These are phyloP conservation scores for Penicillium longicatenatum DNA, from an alignment of 495 filamentous ascomycete species.

Conservation along the genomic window DNA sequence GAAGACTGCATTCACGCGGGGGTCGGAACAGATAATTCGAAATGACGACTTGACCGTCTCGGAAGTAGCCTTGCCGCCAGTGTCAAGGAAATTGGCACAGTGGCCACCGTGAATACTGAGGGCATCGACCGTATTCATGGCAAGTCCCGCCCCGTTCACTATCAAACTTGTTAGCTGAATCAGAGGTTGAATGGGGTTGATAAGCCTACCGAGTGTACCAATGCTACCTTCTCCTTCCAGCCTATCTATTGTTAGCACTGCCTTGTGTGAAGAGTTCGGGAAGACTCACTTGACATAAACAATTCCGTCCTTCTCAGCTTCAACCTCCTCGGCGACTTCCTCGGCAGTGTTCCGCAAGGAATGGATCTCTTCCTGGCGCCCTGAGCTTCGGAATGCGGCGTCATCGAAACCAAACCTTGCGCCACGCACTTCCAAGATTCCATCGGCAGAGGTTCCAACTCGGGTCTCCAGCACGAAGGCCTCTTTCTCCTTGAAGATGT, in stretches of 20 bases:
- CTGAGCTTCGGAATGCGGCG: slow-evolving; percentile 67
- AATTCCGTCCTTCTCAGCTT: slow-evolving; percentile 71
- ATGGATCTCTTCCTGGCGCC: slow-evolving; percentile 68
- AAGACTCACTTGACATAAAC: slow-evolving; percentile 62
- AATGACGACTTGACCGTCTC: slow-evolving; percentile 80
- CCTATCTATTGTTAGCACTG: slow-evolving; percentile 28
- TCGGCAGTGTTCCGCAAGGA: slow-evolving; percentile 49
- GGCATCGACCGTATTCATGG: slow-evolving; percentile 90
- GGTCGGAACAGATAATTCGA: slow-evolving; percentile 67
- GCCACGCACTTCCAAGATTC: slow-evolving; percentile 48
- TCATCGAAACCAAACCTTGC: slow-evolving; percentile 74
- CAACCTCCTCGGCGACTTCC: slow-evolving; percentile 60
- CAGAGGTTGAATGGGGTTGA: background rate
- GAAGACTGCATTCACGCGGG: slow-evolving; percentile 72
- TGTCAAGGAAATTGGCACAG: slow-evolving; percentile 84
- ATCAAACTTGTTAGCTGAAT: background rate
- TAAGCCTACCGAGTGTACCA: slow-evolving; percentile 60
- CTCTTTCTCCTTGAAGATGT: slow-evolving; percentile 68
- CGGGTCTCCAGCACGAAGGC: slow-evolving; percentile 61
- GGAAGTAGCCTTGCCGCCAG: slow-evolving; percentile 86
- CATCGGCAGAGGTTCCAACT: slow-evolving; percentile 40
- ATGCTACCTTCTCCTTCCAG: slow-evolving; percentile 56
- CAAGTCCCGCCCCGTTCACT: slow-evolving; percentile 88
- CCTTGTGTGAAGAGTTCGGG: background rate
- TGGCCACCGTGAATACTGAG: slow-evolving; percentile 64